Percentiles rank a stretch among this genome's conserved stretches.
Conservation (phyloP, 2,329 filamentous ascomycete genomes). For the Cercospora canescens region DNA sequence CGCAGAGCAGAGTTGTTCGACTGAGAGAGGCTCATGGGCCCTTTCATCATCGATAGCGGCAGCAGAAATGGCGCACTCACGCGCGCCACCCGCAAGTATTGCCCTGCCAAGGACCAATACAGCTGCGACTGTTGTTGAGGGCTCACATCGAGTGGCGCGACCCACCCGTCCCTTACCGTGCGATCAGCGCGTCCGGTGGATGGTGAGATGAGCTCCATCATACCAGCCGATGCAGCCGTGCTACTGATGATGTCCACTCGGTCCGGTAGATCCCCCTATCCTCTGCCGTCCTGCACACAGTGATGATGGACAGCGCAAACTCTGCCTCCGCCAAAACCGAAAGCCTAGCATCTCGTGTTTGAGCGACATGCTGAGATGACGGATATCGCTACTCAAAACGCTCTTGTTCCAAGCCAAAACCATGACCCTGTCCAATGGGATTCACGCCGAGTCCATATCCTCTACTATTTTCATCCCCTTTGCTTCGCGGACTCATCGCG, state of each 20-base stretch:
- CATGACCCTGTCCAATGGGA: background rate
- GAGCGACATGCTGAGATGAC: background rate
- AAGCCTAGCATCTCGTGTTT: background rate
- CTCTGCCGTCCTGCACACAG: background rate
- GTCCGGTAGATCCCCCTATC: slow-evolving; percentile 4
- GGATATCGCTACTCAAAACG: background rate
- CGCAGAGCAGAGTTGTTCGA: background rate
- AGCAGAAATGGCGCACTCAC: background rate
- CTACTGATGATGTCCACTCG: background rate
- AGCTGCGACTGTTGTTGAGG: background rate
- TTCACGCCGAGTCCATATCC: background rate
- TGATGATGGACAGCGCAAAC: background rate
- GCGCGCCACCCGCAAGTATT: background rate
- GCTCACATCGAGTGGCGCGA: background rate
- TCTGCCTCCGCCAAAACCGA: background rate
- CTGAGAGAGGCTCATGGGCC: background rate
- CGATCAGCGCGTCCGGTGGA: background rate
- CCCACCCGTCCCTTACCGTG: background rate
- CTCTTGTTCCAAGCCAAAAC: background rate
- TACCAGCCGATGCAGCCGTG: no score
- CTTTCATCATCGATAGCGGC: background rate
- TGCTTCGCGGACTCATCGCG: background rate
- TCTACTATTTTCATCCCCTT: background rate
- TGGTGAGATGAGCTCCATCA: background rate
- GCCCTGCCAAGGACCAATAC: background rate